Percentiles rank a stretch among this genome's conserved stretches.
These are phyloP conservation scores for Termitomyces sp. DNA, from an alignment of 768 basidiomycete genomes.

Conservation along the genomic window DNA sequence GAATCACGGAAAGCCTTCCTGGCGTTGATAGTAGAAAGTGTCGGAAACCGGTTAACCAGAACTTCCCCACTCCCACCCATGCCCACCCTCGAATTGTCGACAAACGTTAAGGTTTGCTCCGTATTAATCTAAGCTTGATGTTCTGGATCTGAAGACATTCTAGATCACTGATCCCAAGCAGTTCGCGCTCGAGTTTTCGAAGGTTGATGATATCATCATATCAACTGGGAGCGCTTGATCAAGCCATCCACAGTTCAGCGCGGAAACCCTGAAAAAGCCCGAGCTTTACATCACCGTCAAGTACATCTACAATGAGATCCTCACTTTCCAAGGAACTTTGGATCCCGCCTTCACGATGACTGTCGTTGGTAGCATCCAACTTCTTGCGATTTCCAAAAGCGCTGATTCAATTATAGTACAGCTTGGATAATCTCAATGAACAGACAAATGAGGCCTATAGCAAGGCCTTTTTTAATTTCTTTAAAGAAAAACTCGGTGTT, in stretches of 20 bases:
- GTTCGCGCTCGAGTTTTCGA: conserved; percentile 49
- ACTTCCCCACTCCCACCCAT: conserved; percentile 15
- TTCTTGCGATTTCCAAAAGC: not conserved
- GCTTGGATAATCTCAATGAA: conserved; percentile 49
- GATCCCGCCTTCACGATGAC: conserved; percentile 59
- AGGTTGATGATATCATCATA: conserved; percentile 27
- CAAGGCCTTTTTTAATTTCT: conserved; percentile 46
- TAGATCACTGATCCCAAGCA: conserved; percentile 32
- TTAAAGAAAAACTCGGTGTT: conserved; percentile 47
- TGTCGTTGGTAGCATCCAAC: conserved; percentile 38
- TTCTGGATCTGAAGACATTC: not conserved
- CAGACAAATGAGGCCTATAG: conserved; percentile 47
- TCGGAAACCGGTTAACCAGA: too few relatives aligned
- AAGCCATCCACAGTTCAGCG: conserved; percentile 35
- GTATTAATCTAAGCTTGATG: too few relatives aligned
- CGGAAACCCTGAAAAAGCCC: conserved; percentile 48
- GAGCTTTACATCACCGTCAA: conserved; percentile 48
- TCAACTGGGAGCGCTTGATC: not conserved
- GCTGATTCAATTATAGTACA: conserved; percentile 33
- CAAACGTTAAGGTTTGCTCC: conserved; percentile 35
- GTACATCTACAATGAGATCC: conserved; percentile 50
- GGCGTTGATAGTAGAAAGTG: not conserved
- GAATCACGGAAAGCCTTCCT: not conserved
- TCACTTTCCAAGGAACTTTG: conserved; percentile 56
- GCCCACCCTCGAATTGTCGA: conserved; percentile 37